Base-by-base conservation (phyloP, 441 rosid species). In the Populus hybrid region DNA sequence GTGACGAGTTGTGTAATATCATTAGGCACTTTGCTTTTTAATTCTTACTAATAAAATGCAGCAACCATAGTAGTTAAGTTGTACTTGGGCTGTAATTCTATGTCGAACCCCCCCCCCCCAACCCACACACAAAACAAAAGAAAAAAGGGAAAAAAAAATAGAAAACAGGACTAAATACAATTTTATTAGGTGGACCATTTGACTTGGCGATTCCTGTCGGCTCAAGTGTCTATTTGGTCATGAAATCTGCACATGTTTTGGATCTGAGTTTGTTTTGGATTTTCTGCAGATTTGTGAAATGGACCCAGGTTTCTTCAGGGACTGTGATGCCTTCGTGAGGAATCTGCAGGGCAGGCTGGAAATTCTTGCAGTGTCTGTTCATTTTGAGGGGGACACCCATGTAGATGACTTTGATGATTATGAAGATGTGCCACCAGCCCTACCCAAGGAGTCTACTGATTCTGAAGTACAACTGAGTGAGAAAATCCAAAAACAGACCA, bases 301-400 rank as follows among this genome's bases (percentile, higher is more conserved):
- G 80, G 99, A 92, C 59, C 99, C 98, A 11, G 92, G 94, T 40
- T 83, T 87, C 75, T 93, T 83, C 73, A 89, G 96, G 75, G 98
- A 93, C 69, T 94, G 98, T 79, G 97, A 96, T 84, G 84, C 84
- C 38, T 72, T 84, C 71, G 90, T 94, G 81, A 90, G 99, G 86
- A 96, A 83, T 81, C 77, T 93, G 81, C 95, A 91, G 59, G 98
- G 99, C 63, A 87, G 94, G 82, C 79, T 96, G 83, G 98, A 94
- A 86, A 91, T 96, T 80, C 97, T 96, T 21, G 90, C 98, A 36
- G 89, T 89, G 80, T 90, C 98, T 7, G 97, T 94, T 79, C 95
- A 93, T 78, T 94, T 90, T 6, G 98, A 94, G 78, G 98, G 98
- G 38, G 99, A 93, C 75, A 84, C 94, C 76, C 91, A 86, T 80